Percentiles rank a stretch among this genome's conserved stretches.
Evolutionary conservation across 2,329 filamentous ascomycete genomes (phyloP).

Genomic region (Fusarium staphyleae): DNA sequence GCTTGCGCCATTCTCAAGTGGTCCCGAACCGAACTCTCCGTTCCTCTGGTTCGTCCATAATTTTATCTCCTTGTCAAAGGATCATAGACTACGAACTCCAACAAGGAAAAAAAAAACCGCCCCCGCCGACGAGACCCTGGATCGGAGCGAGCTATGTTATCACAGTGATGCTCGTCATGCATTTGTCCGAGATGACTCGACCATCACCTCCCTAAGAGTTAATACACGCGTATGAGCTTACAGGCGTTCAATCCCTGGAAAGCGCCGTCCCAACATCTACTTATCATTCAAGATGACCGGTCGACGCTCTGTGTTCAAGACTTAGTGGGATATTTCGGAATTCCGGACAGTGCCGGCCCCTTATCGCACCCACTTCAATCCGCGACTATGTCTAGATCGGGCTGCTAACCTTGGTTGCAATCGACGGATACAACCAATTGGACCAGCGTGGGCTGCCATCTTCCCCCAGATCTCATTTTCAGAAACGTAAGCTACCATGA

Average conservation of each 20-base stretch:
- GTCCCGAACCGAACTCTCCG: conserved; percentile 20
- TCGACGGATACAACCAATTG: conserved; percentile 38
- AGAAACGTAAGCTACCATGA: conserved; percentile 40
- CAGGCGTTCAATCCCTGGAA: neutral
- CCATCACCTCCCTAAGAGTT: neutral
- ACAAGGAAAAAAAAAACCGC: conserved; percentile 16
- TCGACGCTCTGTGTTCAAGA: conserved; percentile 6
- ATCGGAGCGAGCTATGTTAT: conserved; percentile 12
- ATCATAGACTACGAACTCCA: conserved; percentile 30
- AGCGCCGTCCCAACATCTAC: neutral
- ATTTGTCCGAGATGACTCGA: neutral
- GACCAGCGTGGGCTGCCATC: conserved; percentile 24
- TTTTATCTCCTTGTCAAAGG: conserved; percentile 22
- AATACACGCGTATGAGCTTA: neutral
- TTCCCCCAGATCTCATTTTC: conserved; percentile 36
- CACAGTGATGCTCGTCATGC: conserved; percentile 1
- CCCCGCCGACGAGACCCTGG: conserved; percentile 16
- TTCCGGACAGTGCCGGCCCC: conserved; percentile 27
- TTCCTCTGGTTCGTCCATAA: conserved; percentile 29
- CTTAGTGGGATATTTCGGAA: conserved; percentile 25
- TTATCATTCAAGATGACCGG: neutral
- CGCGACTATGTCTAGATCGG: conserved; percentile 41
- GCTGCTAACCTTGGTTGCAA: conserved; percentile 36
- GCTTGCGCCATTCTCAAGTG: conserved; percentile 35
- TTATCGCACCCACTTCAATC: conserved; percentile 40